phyloP scores from a whole-genome alignment of 371 early-diverging fungal genomes.

The Mucor lusitanicus region DNA sequence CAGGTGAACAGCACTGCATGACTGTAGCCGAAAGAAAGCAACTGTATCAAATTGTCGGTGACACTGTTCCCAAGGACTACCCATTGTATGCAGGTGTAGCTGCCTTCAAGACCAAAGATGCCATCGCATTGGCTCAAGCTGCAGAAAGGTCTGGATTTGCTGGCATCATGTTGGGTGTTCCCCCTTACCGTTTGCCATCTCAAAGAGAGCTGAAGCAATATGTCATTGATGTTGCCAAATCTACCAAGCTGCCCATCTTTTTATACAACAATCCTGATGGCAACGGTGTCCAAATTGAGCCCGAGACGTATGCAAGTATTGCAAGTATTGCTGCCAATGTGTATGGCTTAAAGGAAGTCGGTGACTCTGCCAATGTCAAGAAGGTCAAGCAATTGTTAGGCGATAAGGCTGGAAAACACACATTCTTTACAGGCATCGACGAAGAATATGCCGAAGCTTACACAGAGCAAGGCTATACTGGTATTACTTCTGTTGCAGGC shows the following conservation, averaged over 20 bases:
- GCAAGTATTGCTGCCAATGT: slow-evolving; percentile 5
- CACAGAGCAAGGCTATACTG: slow-evolving; percentile 20
- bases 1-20: slow-evolving; percentile 39
- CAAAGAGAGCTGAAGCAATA: slow-evolving; percentile 26
- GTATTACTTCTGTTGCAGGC: slow-evolving; percentile 27
- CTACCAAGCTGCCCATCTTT: slow-evolving; percentile 22
- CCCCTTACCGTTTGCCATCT: slow-evolving; percentile 25
- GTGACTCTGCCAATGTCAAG: slow-evolving; percentile 25
- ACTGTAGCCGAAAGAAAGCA: slow-evolving; percentile 32
- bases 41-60: slow-evolving; percentile 14
- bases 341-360: slow-evolving; percentile 29
- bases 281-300: slow-evolving; percentile 24
- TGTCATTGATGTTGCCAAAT: slow-evolving; percentile 17
- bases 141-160: slow-evolving; percentile 18
- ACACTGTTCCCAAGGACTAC: slow-evolving; percentile 8
- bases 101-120: slow-evolving; percentile 33
- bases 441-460: slow-evolving; percentile 9
- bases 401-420: neutral
- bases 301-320: slow-evolving; percentile 21
- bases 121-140: slow-evolving; percentile 26
- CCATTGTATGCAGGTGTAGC: slow-evolving; percentile 37
- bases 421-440: slow-evolving; percentile 23
- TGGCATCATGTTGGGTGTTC: slow-evolving; percentile 37
- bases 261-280: slow-evolving; percentile 33
- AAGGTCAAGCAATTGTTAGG: slow-evolving; percentile 11